A percentile compares a stretch with the other conserved stretches of the same genome.
phyloP scores from a whole-genome alignment of 257 asterid species.

The Fraxinus anomala region DNA sequence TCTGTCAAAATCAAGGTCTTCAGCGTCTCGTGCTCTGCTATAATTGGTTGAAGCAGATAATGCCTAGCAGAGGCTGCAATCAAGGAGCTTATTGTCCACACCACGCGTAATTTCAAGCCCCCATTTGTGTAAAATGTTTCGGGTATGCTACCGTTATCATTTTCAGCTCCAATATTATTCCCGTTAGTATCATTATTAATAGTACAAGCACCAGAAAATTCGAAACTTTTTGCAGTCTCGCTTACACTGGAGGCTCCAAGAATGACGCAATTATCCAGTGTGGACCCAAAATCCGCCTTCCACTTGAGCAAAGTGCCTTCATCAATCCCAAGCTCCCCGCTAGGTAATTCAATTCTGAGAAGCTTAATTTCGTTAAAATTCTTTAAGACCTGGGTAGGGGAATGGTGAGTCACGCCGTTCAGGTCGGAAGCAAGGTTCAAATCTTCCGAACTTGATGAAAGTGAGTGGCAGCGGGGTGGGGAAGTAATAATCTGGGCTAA shows the following conservation, averaged over 20 bases:
- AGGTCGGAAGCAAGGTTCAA: slow-evolving; percentile 30
- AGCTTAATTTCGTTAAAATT: slow-evolving; percentile 44
- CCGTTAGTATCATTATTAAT: background rate
- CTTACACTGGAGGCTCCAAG: slow-evolving; percentile 43
- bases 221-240: background rate
- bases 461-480: background rate
- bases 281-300: slow-evolving; percentile 55
- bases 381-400: slow-evolving; percentile 47
- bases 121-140: slow-evolving; percentile 52
- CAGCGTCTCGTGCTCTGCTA: slow-evolving; percentile 45
- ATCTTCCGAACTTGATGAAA: background rate
- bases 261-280: slow-evolving; percentile 47
- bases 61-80: slow-evolving; percentile 57
- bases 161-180: slow-evolving; percentile 14
- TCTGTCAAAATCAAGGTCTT: slow-evolving; percentile 45
- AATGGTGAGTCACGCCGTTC: slow-evolving; percentile 44
- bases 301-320: slow-evolving; percentile 46
- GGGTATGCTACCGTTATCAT: slow-evolving; percentile 43
- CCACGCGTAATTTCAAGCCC: slow-evolving; percentile 49
- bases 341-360: slow-evolving; percentile 43
- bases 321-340: slow-evolving; percentile 50
- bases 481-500: slow-evolving; percentile 33
- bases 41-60: slow-evolving; percentile 47
- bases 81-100: slow-evolving; percentile 57
- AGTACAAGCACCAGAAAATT: background rate